Conservation (phyloP, 2,329 filamentous ascomycete species). For the Sarocladiaceae sp. region DNA sequence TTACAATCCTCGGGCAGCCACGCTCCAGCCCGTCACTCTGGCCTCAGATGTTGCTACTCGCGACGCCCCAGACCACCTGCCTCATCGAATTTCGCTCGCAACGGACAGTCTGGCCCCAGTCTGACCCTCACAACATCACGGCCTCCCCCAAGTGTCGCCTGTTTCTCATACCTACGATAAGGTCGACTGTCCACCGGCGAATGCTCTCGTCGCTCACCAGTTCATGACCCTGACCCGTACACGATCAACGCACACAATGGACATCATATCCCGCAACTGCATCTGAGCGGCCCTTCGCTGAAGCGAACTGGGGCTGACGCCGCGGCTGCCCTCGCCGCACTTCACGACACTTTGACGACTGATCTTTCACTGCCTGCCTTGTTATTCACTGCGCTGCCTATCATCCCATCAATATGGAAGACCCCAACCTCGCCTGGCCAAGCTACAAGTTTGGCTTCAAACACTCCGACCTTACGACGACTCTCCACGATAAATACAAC, state of each 20-base stretch:
- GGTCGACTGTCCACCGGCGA: background rate
- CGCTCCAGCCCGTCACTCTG: background rate
- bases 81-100: slow-evolving; percentile 2
- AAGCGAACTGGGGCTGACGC: background rate
- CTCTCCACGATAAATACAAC: slow-evolving; percentile 54
- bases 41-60: slow-evolving; percentile 7
- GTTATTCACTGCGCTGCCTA: slow-evolving; percentile 8
- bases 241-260: slow-evolving; percentile 2
- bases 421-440: slow-evolving; percentile 47
- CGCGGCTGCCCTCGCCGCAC: too few relatives aligned
- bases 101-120: background rate
- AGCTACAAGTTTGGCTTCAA: slow-evolving; percentile 59
- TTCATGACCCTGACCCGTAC: background rate
- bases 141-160: background rate
- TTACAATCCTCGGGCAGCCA: slow-evolving; percentile 9
- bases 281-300: slow-evolving; percentile 7
- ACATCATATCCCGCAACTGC: background rate
- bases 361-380: slow-evolving; percentile 5
- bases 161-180: background rate
- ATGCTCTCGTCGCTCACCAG: background rate
- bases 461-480: slow-evolving; percentile 50
- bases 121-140: slow-evolving; percentile 1
- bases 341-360: background rate
- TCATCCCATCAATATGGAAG: slow-evolving; percentile 42
- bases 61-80: background rate